phyloP scores from a whole-genome alignment of 2,329 filamentous ascomycete species.

The Colletotrichum tabaci region DNA sequence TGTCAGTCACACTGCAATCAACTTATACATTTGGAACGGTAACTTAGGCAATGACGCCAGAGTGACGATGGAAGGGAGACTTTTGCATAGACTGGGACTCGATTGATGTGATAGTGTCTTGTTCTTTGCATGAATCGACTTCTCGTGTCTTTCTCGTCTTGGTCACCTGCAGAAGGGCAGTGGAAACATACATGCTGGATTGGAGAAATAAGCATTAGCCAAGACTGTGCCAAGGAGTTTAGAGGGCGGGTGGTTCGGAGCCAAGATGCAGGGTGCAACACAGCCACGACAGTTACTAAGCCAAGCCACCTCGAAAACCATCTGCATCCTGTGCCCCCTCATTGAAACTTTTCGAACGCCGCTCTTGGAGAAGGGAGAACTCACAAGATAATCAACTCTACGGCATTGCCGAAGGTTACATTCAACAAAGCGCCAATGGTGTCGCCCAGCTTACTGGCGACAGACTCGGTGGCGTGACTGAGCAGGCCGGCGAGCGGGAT shows the following conservation, averaged over 20 bases:
- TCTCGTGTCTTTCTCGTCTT: slow-evolving; percentile 38
- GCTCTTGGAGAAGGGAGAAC: slow-evolving; percentile 42
- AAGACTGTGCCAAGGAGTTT: slow-evolving; percentile 34
- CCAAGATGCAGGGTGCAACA: slow-evolving; percentile 36
- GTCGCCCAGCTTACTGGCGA: slow-evolving; percentile 80
- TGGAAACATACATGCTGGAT: slow-evolving; percentile 67
- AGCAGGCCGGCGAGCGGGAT: slow-evolving; percentile 81
- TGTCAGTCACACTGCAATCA: slow-evolving; percentile 49
- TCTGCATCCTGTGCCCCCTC: slow-evolving; percentile 9
- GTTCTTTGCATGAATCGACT: slow-evolving; percentile 47
- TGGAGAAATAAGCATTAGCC: slow-evolving; percentile 35
- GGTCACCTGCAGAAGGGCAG: slow-evolving; percentile 54
- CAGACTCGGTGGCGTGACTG: slow-evolving; percentile 81
- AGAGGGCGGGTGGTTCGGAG: slow-evolving; percentile 11
- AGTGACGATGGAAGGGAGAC: slow-evolving; percentile 7
- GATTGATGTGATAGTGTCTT: slow-evolving; percentile 67
- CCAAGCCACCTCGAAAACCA: slow-evolving; percentile 10
- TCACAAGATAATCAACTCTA: slow-evolving; percentile 84
- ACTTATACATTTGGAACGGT: slow-evolving; percentile 43
- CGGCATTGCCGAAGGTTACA: slow-evolving; percentile 84
- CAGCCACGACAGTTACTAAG: slow-evolving; percentile 35
- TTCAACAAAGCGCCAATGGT: slow-evolving; percentile 81
- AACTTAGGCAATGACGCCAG: slow-evolving; percentile 43
- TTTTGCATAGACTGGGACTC: slow-evolving; percentile 56
- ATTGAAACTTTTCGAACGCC: slow-evolving; percentile 17